Conservation (phyloP, 1,284 basidiomycete species). For the Trichosporon ovoides region DNA sequence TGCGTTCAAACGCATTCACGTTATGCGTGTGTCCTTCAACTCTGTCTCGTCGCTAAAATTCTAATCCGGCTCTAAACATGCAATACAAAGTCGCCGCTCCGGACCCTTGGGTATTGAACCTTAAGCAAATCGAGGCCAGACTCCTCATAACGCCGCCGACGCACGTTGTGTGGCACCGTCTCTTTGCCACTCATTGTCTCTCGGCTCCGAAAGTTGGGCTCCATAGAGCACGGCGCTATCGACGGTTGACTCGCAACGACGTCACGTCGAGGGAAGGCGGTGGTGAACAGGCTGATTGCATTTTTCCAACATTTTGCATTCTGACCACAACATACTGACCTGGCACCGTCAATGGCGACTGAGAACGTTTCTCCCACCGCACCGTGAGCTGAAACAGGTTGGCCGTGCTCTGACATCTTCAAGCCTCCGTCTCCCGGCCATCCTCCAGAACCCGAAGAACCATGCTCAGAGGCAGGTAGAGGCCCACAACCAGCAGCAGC, state of each 20-base stretch:
- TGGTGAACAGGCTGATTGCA: no score
- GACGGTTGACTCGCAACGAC: no score
- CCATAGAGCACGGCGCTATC: no score
- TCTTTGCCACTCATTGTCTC: no score
- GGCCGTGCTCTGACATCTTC: background rate
- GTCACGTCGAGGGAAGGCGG: no score
- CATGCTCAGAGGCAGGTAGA: constrained; percentile 33
- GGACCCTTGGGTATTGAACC: background rate
- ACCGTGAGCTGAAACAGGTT: background rate
- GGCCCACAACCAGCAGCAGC: constrained; percentile 44
- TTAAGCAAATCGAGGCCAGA: background rate
- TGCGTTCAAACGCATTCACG: no score
- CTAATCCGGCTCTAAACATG: background rate
- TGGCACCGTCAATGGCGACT: background rate
- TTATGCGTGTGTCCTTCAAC: no score
- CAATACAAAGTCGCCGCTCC: background rate
- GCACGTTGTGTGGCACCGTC: background rate
- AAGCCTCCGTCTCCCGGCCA: constrained; percentile 45
- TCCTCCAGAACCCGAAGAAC: constrained; percentile 43
- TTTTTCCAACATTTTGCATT: no score
- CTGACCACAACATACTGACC: background rate
- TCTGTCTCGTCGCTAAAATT: no score
- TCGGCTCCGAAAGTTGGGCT: no score
- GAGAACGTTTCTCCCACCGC: background rate
- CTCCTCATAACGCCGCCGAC: background rate